Base-by-base conservation (phyloP, 306 rosid genomes). In the Acacia crassicarpa region DNA sequence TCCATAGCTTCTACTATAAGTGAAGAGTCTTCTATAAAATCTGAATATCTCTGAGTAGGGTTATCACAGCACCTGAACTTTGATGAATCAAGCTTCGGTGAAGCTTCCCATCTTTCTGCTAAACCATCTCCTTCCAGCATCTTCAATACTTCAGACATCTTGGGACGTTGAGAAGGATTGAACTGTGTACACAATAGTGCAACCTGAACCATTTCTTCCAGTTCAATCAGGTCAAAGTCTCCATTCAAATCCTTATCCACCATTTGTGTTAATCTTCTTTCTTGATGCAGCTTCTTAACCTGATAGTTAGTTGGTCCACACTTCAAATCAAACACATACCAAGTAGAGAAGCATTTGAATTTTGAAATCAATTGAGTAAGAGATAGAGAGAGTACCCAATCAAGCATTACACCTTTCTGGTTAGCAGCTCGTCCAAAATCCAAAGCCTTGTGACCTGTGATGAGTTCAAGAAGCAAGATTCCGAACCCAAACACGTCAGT, bases 101-200 rank as follows among this genome's bases (percentile, higher is more conserved):
- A 96, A 16, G 94, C 97, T 78, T 93, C 99, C 99, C 99, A 96
- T 90, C 92, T 96, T 85, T 96, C 99, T 5, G 97, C 94, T 72
- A 96, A 89, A 12, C 99, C 99, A 79, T 96, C 99, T 1, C 98
- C 99, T 91, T 92, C 99, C 76, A 96, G 82, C 99, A 96, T 93
- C 89, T 96, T 96, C 48, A 96, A 77, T 19, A 89, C 98, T 76
- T 96, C 99, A 0, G 97, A 96, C 99, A 93, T 92, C 84, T 91
- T 96, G 7, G 99, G 99, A 49, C 98, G 92, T 86, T 91, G 87
- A 38, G 87, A 83, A 49, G 99, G 99, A 84, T 90, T 96, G 81
- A 96, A 96, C 63, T 92, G 97, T 81, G 99, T 96, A 23, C 98
- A 91, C 49, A 96, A 77, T 67, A 96, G 91, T 33, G 99, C 94